phyloP scores from a whole-genome alignment of 768 basidiomycete species.

The Lactifluus volemus region DNA sequence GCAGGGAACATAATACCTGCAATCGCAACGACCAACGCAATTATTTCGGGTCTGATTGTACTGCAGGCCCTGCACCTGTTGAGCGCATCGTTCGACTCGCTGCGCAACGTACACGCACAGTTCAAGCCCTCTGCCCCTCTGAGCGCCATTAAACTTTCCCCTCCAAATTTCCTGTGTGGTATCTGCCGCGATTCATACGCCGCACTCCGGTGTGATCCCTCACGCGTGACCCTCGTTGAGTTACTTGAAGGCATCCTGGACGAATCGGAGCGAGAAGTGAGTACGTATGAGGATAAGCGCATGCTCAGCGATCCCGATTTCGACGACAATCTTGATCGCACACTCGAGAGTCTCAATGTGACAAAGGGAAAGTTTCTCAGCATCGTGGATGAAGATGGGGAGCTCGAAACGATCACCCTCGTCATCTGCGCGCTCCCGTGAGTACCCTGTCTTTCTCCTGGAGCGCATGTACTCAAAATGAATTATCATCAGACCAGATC shows the following conservation, averaged over 20 bases:
- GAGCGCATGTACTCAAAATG: not conserved
- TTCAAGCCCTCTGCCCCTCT: constrained; percentile 75
- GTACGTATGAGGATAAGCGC: constrained; percentile 80
- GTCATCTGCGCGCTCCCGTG: constrained; percentile 65
- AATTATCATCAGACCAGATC: constrained; percentile 39
- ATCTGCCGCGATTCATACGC: constrained; percentile 84
- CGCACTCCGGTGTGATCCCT: constrained; percentile 63
- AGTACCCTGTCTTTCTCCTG: constrained; percentile 26
- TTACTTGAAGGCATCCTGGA: constrained; percentile 63
- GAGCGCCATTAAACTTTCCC: constrained; percentile 52
- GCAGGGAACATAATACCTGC: constrained; percentile 99
- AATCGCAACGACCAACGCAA: constrained; percentile 97
- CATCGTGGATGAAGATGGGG: constrained; percentile 83
- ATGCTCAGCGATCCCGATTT: constrained; percentile 90
- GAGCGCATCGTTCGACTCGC: constrained; percentile 46
- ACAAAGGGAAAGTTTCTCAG: constrained; percentile 79
- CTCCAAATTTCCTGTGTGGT: constrained; percentile 72
- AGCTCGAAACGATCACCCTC: constrained; percentile 60
- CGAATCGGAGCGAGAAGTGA: constrained; percentile 38
- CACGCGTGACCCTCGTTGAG: constrained; percentile 58
- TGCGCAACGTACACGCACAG: constrained; percentile 73
- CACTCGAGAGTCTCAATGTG: constrained; percentile 73
- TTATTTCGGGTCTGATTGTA: constrained; percentile 91
- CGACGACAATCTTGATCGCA: constrained; percentile 78
- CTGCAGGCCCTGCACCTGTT: constrained; percentile 85